Base-by-base conservation (phyloP, 2,329 filamentous ascomycete genomes). In the Xylaria sp. region DNA sequence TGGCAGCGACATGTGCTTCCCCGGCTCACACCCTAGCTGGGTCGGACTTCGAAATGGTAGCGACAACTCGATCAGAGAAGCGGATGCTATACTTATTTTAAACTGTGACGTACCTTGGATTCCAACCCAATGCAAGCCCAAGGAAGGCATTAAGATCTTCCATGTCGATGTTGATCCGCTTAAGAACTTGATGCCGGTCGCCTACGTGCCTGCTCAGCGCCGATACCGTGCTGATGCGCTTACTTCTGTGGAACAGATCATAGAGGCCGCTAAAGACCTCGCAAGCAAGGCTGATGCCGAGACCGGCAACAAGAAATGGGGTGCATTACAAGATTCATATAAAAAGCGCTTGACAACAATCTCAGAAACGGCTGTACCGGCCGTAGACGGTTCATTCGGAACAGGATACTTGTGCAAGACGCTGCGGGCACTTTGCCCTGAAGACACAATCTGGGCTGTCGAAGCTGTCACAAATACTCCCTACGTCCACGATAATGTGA, bases 31-130 rank as follows among this genome's bases (percentile, higher is more conserved):
- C 73, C 88, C 86, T 1, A 88, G 81, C 0, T 93, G 88, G 82
- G 77, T 93, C 12, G 91, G 94, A 1, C 79, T 96, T 60, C 86
- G 89, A 51, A 97, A 90, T 74, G 93, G 93, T 2, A 85, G 87
- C 2, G 92, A 97, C 60, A 88, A 92, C 1, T 84, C 85, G 50
- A 92, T 97, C 77, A 86, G 85, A 67, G 88, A 88, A 0, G 93
- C 94, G 0, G 95, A 98, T 78, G 88, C 93, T 11, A 97, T 98
- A 67, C 73, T 98, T 0, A 90, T 97, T 2, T 77, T 97, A 27
- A 92, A 98, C 79, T 97, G 93, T 71, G 94, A 98, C 76, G 93
- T 97, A 0, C 94, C 94, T 0, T 98, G 94, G 93, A 94, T 98
- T 64, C 90, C 91, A n/a, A 96, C 93, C 0, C 88, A 89, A 17